A percentile compares a stretch with the other conserved stretches of the same genome.
Conservation (phyloP, 1,284 basidiomycete species). For the Schizophyllum amplum region DNA sequence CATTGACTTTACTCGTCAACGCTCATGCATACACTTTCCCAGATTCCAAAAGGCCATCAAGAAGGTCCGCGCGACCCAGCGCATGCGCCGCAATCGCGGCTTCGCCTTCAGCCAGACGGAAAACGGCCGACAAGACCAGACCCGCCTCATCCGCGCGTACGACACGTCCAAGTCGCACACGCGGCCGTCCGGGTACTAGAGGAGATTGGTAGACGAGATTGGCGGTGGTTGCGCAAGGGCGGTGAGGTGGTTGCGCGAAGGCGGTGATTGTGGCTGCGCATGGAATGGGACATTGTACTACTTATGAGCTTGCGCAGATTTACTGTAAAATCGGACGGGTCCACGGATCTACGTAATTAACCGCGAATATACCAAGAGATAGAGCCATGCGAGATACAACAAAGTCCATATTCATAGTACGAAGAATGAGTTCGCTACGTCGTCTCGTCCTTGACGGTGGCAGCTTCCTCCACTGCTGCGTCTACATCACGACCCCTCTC, state of each 20-base stretch:
- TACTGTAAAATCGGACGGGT: background rate
- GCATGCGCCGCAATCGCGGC: slow-evolving; percentile 88
- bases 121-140: slow-evolving; percentile 79
- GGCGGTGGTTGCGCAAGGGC: too few species aligned
- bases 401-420: too few species aligned
- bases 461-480: background rate
- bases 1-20: background rate
- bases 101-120: slow-evolving; percentile 97
- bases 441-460: background rate
- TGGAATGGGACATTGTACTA: background rate
- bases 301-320: background rate
- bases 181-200: slow-evolving; percentile 47
- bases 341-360: background rate
- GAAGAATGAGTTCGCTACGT: too few species aligned
- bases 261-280: background rate
- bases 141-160: slow-evolving; percentile 81
- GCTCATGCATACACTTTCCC: slow-evolving; percentile 6
- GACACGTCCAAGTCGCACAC: slow-evolving; percentile 74
- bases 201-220: too few species aligned
- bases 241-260: background rate
- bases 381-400: too few species aligned
- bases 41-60: slow-evolving; percentile 98
- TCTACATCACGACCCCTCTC: background rate
- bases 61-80: slow-evolving; percentile 92
- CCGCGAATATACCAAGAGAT: background rate